Percentiles rank a stretch among this genome's conserved stretches.
These are phyloP conservation scores for Schoenoplectus tabernaemontani DNA, from an alignment of 202 grass and related monocot genomes.

Conservation along the genomic window DNA sequence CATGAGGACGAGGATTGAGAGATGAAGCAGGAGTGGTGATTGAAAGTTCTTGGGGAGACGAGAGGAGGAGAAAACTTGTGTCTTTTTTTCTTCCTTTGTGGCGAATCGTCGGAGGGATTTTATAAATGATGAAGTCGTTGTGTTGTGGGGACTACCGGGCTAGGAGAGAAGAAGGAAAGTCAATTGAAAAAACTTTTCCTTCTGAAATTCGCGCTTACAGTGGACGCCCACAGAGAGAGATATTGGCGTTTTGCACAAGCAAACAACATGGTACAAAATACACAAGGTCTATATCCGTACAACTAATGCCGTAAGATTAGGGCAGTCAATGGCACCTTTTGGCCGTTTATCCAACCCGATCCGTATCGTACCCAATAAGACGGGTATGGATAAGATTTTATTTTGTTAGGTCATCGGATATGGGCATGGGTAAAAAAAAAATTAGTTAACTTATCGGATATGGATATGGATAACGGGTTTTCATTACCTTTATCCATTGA, in stretches of 20 bases:
- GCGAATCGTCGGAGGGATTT: background rate
- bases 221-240: background rate
- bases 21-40: background rate
- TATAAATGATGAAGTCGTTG: background rate
- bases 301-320: too few species aligned
- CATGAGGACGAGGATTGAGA: background rate
- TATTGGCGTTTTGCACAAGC: background rate
- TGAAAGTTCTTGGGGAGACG: background rate
- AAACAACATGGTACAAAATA: background rate
- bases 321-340: too few species aligned
- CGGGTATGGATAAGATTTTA: too few species aligned
- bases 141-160: too few species aligned
- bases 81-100: background rate
- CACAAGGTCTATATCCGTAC: background rate
- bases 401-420: too few species aligned
- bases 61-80: background rate
- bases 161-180: background rate
- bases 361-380: too few species aligned
- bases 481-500: too few species aligned
- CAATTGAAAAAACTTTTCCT: background rate
- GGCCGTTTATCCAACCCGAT: too few species aligned
- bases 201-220: background rate
- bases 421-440: too few species aligned
- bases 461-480: too few species aligned
- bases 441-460: too few species aligned